Conservation (phyloP, 2,329 filamentous ascomycete genomes). For the Davidsoniella australis region DNA sequence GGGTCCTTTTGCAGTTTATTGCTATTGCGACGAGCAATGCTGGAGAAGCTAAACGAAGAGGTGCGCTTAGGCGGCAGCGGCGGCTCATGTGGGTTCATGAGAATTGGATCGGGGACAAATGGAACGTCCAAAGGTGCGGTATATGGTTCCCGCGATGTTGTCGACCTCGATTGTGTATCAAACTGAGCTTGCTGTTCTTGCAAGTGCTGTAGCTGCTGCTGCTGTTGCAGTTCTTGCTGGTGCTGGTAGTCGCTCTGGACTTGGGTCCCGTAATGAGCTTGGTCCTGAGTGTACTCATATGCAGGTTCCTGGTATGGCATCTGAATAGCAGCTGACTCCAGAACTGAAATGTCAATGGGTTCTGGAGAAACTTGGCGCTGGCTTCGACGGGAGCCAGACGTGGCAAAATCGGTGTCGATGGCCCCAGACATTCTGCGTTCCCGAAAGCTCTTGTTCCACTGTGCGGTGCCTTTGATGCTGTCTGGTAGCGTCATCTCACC, state of each 20-base stretch:
- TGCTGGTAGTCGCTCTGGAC: background rate
- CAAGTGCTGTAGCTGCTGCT: constrained; percentile 10
- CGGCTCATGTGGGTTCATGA: constrained; percentile 15
- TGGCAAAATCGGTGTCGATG: constrained; percentile 1
- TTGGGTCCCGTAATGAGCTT: too few relatives aligned
- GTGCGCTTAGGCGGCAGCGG: constrained; percentile 18
- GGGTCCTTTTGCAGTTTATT: constrained; percentile 43
- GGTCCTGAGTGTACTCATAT: too few relatives aligned
- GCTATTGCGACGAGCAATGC: constrained; percentile 31
- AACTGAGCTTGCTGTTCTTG: constrained; percentile 4
- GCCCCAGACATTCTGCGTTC: constrained; percentile 5
- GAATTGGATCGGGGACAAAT: constrained; percentile 11
- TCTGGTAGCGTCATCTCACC: constrained; percentile 7
- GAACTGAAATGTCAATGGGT: constrained; percentile 1
- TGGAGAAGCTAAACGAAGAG: constrained; percentile 20
- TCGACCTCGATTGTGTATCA: background rate
- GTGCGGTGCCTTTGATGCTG: background rate
- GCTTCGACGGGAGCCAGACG: constrained; percentile 6
- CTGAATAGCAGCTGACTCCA: background rate
- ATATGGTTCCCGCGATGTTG: constrained; percentile 13
- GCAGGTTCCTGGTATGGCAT: too few relatives aligned
- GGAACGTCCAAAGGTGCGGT: constrained; percentile 5
- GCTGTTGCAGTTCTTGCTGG: background rate
- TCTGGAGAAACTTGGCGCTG: background rate
- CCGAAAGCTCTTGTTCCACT: constrained; percentile 7